These are phyloP conservation scores for Kwoniella bestiolae DNA, from an alignment of 768 basidiomycete species.

Conservation along the genomic window DNA sequence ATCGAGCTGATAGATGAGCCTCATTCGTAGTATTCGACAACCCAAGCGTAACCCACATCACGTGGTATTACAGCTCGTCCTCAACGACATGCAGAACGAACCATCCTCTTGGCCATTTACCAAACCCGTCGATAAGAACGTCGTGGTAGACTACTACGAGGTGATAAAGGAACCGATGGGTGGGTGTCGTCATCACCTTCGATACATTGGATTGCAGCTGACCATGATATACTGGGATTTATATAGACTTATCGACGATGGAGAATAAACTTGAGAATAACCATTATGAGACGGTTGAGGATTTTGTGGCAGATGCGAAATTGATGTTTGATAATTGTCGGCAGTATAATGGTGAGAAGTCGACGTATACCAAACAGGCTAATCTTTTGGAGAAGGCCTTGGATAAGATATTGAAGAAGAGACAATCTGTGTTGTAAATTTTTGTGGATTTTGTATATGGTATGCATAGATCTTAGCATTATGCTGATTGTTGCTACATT, in stretches of 20 bases:
- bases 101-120: slow-evolving; percentile 86
- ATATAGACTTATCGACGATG: slow-evolving; percentile 81
- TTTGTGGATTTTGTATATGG: not conserved
- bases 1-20: not conserved
- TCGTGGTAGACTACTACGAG: slow-evolving; percentile 87
- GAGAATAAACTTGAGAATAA: slow-evolving; percentile 85
- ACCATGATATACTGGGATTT: slow-evolving; percentile 2
- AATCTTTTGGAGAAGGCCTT: slow-evolving; percentile 79
- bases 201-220: not conserved
- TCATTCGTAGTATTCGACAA: slow-evolving; percentile 53
- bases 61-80: slow-evolving; percentile 74
- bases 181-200: slow-evolving; percentile 57
- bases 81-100: slow-evolving; percentile 77
- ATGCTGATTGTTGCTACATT: too few relatives aligned
- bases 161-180: slow-evolving; percentile 92
- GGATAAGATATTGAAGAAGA: slow-evolving; percentile 57
- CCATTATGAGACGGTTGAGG: slow-evolving; percentile 74
- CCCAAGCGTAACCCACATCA: slow-evolving; percentile 63
- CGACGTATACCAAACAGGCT: slow-evolving; percentile 80
- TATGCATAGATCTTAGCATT: not conserved
- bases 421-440: slow-evolving; percentile 29
- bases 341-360: slow-evolving; percentile 76
- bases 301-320: slow-evolving; percentile 77
- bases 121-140: slow-evolving; percentile 74
- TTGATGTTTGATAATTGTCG: slow-evolving; percentile 89